Evolutionary conservation across 768 basidiomycete species (phyloP).

Genomic region (Tricholoma furcatifolium): DNA sequence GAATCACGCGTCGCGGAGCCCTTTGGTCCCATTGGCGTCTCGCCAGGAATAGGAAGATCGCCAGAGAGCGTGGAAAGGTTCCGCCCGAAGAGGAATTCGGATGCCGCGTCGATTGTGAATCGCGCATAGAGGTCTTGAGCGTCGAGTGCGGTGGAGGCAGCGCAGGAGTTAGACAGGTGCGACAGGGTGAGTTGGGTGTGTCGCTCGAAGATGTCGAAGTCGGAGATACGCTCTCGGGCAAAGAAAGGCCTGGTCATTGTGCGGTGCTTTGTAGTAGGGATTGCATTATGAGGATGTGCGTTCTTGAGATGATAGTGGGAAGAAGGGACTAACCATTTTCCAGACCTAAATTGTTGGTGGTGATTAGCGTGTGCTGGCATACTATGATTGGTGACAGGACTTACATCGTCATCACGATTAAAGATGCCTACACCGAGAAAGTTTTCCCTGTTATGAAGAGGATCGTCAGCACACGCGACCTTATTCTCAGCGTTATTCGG

Average conservation of each 20-base stretch:
- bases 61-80: slow-evolving; percentile 61
- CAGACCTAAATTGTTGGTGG: slow-evolving; percentile 40
- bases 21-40: slow-evolving; percentile 48
- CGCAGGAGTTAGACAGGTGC: slow-evolving; percentile 41
- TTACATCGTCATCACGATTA: slow-evolving; percentile 71
- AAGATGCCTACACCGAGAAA: slow-evolving; percentile 79
- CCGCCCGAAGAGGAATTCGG: slow-evolving; percentile 70
- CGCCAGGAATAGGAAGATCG: slow-evolving; percentile 48
- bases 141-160: slow-evolving; percentile 46
- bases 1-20: slow-evolving; percentile 58
- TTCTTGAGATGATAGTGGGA: not conserved
- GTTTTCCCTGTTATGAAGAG: slow-evolving; percentile 37
- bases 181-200: slow-evolving; percentile 48
- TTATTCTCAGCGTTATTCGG: not conserved
- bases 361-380: slow-evolving; percentile 3
- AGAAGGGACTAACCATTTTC: slow-evolving; percentile 51
- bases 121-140: slow-evolving; percentile 68
- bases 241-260: slow-evolving; percentile 72
- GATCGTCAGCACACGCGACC: not conserved
- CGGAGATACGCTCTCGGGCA: slow-evolving; percentile 66
- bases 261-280: slow-evolving; percentile 48
- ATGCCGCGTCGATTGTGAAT: slow-evolving; percentile 70
- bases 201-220: slow-evolving; percentile 67
- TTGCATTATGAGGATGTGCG: not conserved
- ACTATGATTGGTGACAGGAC: slow-evolving; percentile 11